A percentile compares a stretch with the other conserved stretches of the same genome.
Conservation (phyloP, 2,329 filamentous ascomycete genomes). For the Alternaria longipes region DNA sequence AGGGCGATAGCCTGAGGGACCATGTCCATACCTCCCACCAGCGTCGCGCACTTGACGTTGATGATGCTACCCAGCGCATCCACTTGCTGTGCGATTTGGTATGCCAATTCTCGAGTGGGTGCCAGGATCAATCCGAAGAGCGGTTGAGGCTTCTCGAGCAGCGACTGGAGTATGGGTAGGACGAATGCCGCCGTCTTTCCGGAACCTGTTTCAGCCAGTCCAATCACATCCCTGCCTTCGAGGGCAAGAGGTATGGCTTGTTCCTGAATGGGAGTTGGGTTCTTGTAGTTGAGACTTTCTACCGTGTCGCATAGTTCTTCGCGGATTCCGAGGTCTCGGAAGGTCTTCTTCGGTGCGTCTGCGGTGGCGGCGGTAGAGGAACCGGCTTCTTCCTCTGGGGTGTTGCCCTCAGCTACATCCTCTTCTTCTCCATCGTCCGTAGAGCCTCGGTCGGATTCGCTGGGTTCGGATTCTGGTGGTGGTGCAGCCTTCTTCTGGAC, state of each 20-base stretch:
- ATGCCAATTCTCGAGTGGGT: conserved; percentile 90
- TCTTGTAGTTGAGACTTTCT: conserved; percentile 79
- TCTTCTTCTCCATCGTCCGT: conserved; percentile 19
- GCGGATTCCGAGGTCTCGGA: conserved; percentile 79
- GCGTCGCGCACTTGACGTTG: conserved; percentile 82
- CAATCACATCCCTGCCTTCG: conserved; percentile 85
- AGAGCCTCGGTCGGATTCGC: conserved; percentile 27
- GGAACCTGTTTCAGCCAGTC: conserved; percentile 91
- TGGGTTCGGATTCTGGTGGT: conserved; percentile 36
- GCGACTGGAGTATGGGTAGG: conserved; percentile 85
- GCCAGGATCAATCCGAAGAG: conserved; percentile 91
- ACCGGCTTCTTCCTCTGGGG: conserved; percentile 1
- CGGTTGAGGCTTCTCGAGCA: conserved; percentile 86
- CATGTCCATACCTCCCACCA: conserved; percentile 97
- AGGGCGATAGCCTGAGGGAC: conserved; percentile 89
- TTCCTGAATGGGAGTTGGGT: conserved; percentile 87
- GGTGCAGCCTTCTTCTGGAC: conserved; percentile 22
- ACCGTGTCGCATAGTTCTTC: conserved; percentile 91
- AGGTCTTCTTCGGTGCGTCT: conserved; percentile 65
- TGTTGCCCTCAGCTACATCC: neutral
- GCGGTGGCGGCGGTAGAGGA: conserved; percentile 1
- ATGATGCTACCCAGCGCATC: conserved; percentile 89
- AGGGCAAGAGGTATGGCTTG: conserved; percentile 85
- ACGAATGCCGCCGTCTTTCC: conserved; percentile 97
- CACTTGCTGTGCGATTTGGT: conserved; percentile 88